phyloP scores from a whole-genome alignment of 2,329 filamentous ascomycete species.

The Talaromyces sp. region DNA sequence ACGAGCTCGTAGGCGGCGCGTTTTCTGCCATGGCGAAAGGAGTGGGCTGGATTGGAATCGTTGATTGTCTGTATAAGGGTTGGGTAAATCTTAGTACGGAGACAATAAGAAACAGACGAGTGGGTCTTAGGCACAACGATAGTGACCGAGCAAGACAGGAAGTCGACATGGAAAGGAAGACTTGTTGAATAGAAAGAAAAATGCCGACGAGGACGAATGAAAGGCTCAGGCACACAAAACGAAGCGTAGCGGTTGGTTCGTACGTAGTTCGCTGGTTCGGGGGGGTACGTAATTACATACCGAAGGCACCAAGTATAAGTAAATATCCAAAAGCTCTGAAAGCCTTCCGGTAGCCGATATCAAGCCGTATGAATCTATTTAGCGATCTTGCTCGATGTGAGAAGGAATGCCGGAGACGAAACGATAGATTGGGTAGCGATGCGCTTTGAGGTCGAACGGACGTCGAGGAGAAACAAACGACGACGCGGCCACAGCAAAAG shows the following conservation, averaged over 20 bases:
- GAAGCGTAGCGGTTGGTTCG: not conserved
- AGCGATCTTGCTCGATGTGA: not conserved
- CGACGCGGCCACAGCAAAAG: constrained; percentile 15
- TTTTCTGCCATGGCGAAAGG: constrained; percentile 71
- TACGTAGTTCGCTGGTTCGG: not conserved
- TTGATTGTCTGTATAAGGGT: not conserved
- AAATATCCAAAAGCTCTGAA: constrained; percentile 2
- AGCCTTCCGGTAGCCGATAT: not conserved
- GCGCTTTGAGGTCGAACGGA: constrained; percentile 9
- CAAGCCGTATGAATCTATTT: not conserved
- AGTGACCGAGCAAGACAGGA: not conserved
- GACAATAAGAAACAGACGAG: constrained; percentile 7
- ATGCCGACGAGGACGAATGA: not conserved
- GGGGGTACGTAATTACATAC: constrained; percentile 5
- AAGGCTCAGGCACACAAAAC: not conserved
- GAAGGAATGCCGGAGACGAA: not conserved
- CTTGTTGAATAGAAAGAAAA: not conserved
- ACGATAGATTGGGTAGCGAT: constrained; percentile 6
- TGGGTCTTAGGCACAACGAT: constrained; percentile 10
- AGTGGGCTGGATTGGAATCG: constrained; percentile 14
- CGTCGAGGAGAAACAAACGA: constrained; percentile 11
- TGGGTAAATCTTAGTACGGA: constrained; percentile 10
- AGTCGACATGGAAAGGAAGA: not conserved
- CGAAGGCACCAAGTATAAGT: not conserved
- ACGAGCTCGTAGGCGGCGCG: constrained; percentile 60